phyloP scores from a whole-genome alignment of 495 filamentous ascomycete genomes.

The Cryomyces minteri region DNA sequence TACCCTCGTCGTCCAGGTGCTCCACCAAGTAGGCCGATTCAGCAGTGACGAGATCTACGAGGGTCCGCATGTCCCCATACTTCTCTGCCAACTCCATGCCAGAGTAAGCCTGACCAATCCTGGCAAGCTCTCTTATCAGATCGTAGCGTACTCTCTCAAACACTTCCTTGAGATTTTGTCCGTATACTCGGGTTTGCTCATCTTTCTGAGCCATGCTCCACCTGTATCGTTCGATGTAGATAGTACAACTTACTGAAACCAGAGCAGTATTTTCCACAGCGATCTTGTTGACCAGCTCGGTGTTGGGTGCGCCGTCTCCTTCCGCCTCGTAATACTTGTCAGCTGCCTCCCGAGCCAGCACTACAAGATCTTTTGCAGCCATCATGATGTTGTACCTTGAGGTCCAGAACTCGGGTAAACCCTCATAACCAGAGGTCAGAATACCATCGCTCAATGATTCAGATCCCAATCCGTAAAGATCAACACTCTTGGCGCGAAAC shows the following conservation, averaged over 20 bases:
- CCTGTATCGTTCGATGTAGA: slow-evolving; percentile 39
- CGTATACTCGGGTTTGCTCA: slow-evolving; percentile 25
- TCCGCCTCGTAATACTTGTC: slow-evolving; percentile 7
- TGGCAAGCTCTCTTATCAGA: slow-evolving; percentile 41
- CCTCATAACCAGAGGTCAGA: slow-evolving; percentile 35
- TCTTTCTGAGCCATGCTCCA: slow-evolving; percentile 37
- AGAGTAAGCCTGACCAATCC: slow-evolving; percentile 46
- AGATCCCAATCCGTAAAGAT: slow-evolving; percentile 53
- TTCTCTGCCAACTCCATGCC: slow-evolving; percentile 59
- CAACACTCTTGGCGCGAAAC: slow-evolving; percentile 49
- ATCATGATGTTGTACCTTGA: slow-evolving; percentile 40
- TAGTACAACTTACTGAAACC: slow-evolving; percentile 37
- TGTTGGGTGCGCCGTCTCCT: neutral
- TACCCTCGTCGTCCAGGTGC: slow-evolving; percentile 3
- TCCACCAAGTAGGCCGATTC: slow-evolving; percentile 12
- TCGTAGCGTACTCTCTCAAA: slow-evolving; percentile 35
- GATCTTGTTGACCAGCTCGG: slow-evolving; percentile 26
- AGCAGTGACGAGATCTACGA: slow-evolving; percentile 14
- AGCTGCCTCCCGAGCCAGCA: slow-evolving; percentile 18
- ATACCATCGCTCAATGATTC: slow-evolving; percentile 48
- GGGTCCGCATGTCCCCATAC: slow-evolving; percentile 22
- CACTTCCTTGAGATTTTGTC: slow-evolving; percentile 27
- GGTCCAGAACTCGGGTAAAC: slow-evolving; percentile 67
- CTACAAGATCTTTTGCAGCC: slow-evolving; percentile 33
- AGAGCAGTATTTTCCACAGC: slow-evolving; percentile 33